Conservation (phyloP, 257 asterid genomes). For the Sherardia arvensis region DNA sequence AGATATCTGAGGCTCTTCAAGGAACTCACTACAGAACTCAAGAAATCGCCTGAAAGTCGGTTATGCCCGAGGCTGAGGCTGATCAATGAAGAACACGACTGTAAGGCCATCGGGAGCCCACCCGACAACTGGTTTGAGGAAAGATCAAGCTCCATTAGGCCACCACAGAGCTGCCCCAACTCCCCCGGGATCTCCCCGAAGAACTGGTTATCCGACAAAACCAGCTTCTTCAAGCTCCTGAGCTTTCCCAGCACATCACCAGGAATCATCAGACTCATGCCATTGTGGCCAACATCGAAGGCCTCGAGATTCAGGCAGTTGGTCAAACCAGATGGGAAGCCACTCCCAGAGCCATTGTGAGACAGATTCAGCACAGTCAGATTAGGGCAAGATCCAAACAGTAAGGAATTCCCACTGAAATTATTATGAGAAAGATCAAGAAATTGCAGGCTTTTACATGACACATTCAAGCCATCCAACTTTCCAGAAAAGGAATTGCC, state of each 20-base stretch:
- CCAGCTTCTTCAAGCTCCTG: constrained; percentile 41
- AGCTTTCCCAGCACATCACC: constrained; percentile 39
- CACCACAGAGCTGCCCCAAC: constrained; percentile 42
- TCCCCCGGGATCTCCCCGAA: constrained; percentile 58
- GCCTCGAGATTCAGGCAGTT: constrained; percentile 53
- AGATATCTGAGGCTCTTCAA: constrained; percentile 44
- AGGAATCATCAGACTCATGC: constrained; percentile 41
- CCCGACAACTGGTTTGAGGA: constrained; percentile 52
- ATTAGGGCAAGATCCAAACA: constrained; percentile 41
- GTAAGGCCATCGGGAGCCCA: constrained; percentile 50
- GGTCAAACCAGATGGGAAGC: constrained; percentile 39
- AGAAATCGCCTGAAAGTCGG: constrained; percentile 70
- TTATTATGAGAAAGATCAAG: constrained; percentile 69
- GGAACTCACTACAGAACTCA: constrained; percentile 55
- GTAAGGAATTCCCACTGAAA: constrained; percentile 41
- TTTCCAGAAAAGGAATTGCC: constrained; percentile 46
- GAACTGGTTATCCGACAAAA: constrained; percentile 45
- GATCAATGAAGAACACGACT: constrained; percentile 41
- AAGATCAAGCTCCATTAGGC: constrained; percentile 72
- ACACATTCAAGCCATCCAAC: constrained; percentile 13
- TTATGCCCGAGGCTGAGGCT: constrained; percentile 58
- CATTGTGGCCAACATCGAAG: constrained; percentile 53
- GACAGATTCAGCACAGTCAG: constrained; percentile 52
- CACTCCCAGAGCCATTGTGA: constrained; percentile 40
- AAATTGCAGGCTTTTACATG: constrained; percentile 42